Evolutionary conservation across 192 early-diverging fungal genomes (phyloP), one percentile per base, ranked within the genome.

Genomic region (Linnemannia schmuckeri): DNA sequence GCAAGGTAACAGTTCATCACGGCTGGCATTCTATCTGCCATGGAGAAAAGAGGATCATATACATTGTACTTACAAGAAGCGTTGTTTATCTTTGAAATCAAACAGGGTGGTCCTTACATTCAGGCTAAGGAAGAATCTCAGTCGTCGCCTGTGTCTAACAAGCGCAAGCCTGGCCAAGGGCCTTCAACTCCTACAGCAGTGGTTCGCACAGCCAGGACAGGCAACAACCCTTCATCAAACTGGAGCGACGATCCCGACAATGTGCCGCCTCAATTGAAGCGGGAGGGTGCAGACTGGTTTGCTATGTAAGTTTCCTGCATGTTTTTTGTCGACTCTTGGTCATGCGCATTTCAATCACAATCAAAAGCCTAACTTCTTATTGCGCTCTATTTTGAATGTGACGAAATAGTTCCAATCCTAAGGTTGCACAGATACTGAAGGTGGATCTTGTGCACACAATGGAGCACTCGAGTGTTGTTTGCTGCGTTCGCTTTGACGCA

Each of bases 401-500:
- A 71, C 41, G 4, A 42, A 22, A 22, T 76, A 92, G 91, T 22
- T 94, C 93, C 78, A 95, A 95, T 76, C 93, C 92, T 3, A 94
- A 94, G 85, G 82, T 90, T n/a, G 88, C 93, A 33, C 91, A 94
- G 35, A 74, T 82, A 74, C 89, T 94, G 38, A 92, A 93, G 71
- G 93, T 95, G 20, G 94, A 95, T 54, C 83, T 94, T 73, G 79
- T 95, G 37, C 91, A 93, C 70, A 90, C 91, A 10, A 83, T 92
- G 79, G 92, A 92, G 3, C 92, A 92, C 70, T 75, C 81, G 12
- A 89, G 96, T 85, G 97, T 99, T 37, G 98, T 99, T n/a, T 99
- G 98, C 89, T 99, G 97, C 79, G 97, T 99, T 42, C 96, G 96
- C 78, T 99, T 99, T 82, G 97, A 96, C 76, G 91, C 94, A 13